Evolutionary conservation across 1,139 yeast species (phyloP).

Genomic region (Martiniozyma asiatica): DNA sequence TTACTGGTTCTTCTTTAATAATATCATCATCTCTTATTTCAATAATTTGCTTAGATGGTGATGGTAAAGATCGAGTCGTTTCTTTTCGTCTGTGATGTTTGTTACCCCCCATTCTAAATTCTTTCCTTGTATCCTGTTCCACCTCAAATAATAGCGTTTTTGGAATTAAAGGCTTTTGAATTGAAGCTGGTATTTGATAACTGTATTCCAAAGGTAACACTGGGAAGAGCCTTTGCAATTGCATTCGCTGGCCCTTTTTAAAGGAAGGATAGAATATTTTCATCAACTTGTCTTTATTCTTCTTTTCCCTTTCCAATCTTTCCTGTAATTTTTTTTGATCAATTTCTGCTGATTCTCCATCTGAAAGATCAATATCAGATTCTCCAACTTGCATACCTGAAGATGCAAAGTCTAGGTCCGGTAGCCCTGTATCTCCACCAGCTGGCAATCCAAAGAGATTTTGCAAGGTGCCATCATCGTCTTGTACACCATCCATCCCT

Average conservation of each 20-base stretch:
- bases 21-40: constrained; percentile 18
- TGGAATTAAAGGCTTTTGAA: constrained; percentile 51
- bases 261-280: constrained; percentile 54
- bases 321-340: constrained; percentile 9
- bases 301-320: constrained; percentile 12
- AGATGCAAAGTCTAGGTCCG: constrained; percentile 31
- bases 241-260: constrained; percentile 40
- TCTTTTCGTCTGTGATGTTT: constrained; percentile 7
- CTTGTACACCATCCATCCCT: constrained; percentile 27
- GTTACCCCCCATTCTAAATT: constrained; percentile 16
- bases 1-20: constrained; percentile 9
- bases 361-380: constrained; percentile 28
- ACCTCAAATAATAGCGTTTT: constrained; percentile 36
- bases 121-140: constrained; percentile 27
- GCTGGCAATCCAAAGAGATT: no score
- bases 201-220: constrained; percentile 45
- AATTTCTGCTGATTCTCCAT: constrained; percentile 16
- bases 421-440: constrained; percentile 23
- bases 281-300: constrained; percentile 27
- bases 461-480: constrained; percentile 32
- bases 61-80: constrained; percentile 6
- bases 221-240: constrained; percentile 57
- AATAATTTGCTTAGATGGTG: constrained; percentile 14
- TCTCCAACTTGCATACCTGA: constrained; percentile 20
- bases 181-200: constrained; percentile 39